A percentile compares a stretch with the other conserved stretches of the same genome.
These are phyloP conservation scores for Diutina scorzettiae DNA, from an alignment of 1,139 yeast species.

Conservation along the genomic window DNA sequence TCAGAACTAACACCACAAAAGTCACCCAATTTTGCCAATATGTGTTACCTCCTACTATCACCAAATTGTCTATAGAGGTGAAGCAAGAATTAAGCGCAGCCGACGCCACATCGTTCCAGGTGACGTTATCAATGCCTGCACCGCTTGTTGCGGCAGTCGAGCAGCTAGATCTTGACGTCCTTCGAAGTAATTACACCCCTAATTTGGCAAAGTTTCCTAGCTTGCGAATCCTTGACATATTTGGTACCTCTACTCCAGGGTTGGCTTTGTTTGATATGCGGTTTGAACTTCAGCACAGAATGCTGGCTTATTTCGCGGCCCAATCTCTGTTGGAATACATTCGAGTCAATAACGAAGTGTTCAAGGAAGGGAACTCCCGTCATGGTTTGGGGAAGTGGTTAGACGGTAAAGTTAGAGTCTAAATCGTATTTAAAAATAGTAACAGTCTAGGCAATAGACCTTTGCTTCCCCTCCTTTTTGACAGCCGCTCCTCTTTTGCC, in stretches of 20 bases:
- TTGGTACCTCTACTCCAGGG: not conserved
- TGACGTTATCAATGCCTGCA: not conserved
- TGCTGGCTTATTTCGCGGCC: not conserved
- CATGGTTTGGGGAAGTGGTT: slow-evolving; percentile 2
- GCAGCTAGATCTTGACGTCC: not conserved
- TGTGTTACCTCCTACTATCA: not conserved
- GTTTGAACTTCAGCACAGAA: not conserved
- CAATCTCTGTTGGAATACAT: not conserved
- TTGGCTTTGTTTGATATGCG: not conserved
- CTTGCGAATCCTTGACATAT: not conserved
- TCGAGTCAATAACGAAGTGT: not conserved
- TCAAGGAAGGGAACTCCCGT: not conserved
- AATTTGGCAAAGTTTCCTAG: not conserved
- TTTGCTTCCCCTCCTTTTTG: too few species aligned
- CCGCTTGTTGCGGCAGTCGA: not conserved
- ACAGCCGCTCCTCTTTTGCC: too few species aligned
- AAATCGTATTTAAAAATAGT: too few species aligned
- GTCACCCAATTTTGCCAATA: not conserved
- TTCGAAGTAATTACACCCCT: slow-evolving; percentile 1
- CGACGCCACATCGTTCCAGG: slow-evolving; percentile 1
- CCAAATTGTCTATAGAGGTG: not conserved
- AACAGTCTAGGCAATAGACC: too few species aligned
- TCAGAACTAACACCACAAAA: not conserved
- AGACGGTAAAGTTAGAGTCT: not conserved
- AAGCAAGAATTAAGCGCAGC: not conserved